phyloP scores from a whole-genome alignment of 2,329 filamentous ascomycete species.

The Plectosphaerella plurivora region DNA sequence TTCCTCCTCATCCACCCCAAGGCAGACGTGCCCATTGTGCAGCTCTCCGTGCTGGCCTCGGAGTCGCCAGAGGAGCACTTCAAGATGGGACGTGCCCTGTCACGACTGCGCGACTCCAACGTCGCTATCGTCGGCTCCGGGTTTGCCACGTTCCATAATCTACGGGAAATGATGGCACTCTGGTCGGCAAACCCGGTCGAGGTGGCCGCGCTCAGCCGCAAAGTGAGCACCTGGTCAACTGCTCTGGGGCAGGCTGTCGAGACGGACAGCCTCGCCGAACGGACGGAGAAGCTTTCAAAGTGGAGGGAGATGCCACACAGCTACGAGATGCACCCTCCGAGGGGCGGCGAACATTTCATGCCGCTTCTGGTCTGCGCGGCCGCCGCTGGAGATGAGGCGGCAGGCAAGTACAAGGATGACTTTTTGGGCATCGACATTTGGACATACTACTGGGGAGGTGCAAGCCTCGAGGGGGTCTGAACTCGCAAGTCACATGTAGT shows the following conservation, averaged over 20 bases:
- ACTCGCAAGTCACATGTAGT: background rate
- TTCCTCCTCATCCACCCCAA: conserved; percentile 48
- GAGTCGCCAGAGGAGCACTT: conserved; percentile 46
- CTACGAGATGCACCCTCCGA: conserved; percentile 48
- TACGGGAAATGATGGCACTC: conserved; percentile 39
- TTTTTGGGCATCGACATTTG: conserved; percentile 44
- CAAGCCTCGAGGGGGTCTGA: background rate
- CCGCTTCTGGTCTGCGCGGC: conserved; percentile 54
- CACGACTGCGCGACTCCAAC: conserved; percentile 42
- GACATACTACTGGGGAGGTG: conserved; percentile 50
- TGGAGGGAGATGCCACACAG: conserved; percentile 46
- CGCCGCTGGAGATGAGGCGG: conserved; percentile 39
- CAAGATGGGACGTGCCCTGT: conserved; percentile 48
- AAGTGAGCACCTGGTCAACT: conserved; percentile 38
- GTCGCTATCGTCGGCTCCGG: conserved; percentile 58
- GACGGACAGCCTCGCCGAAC: conserved; percentile 24
- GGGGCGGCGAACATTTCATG: conserved; percentile 55
- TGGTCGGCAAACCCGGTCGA: conserved; percentile 15
- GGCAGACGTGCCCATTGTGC: conserved; percentile 50
- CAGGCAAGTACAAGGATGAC: conserved; percentile 41
- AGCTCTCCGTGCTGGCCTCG: conserved; percentile 48
- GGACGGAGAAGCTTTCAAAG: conserved; percentile 32
- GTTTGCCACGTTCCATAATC: conserved; percentile 55
- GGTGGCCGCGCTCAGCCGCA: conserved; percentile 15
- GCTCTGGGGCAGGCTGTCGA: conserved; percentile 35